Percentiles rank a stretch among this genome's conserved stretches.
Conservation (phyloP, 345 rosid genomes). For the Gossypium rotundifolium region DNA sequence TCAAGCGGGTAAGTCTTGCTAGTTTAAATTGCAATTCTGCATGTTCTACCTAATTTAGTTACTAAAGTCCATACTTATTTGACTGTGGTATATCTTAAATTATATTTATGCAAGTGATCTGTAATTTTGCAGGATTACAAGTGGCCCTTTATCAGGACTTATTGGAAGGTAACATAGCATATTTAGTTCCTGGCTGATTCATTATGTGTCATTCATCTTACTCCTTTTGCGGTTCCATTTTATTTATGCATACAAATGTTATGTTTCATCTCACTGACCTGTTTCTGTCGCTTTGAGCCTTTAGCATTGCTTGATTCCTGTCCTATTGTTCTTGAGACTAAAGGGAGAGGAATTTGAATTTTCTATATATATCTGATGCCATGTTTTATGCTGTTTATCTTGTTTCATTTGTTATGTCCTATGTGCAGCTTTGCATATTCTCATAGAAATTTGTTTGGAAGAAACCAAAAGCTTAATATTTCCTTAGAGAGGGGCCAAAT, state of each 20-base stretch:
- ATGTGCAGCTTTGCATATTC: slow-evolving; percentile 92
- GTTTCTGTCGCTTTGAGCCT: neutral
- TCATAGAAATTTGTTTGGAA: slow-evolving; percentile 88
- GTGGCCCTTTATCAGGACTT: slow-evolving; percentile 4
- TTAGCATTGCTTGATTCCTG: neutral
- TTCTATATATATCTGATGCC: neutral
- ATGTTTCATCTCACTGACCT: neutral
- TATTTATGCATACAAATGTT: neutral
- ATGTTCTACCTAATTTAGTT: neutral
- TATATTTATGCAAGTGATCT: slow-evolving; percentile 7
- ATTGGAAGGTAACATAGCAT: slow-evolving; percentile 23
- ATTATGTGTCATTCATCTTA: slow-evolving; percentile 2
- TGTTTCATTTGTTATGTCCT: slow-evolving; percentile 1
- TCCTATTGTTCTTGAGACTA: neutral
- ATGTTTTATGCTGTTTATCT: neutral
- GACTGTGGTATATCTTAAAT: neutral
- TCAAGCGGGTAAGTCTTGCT: slow-evolving; percentile 24
- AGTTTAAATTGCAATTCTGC: slow-evolving; percentile 1
- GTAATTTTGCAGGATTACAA: slow-evolving; percentile 42
- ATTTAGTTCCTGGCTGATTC: slow-evolving; percentile 3
- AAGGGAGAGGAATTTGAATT: neutral
- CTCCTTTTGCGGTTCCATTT: neutral
- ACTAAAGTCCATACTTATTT: neutral
- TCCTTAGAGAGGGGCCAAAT: slow-evolving; percentile 92
- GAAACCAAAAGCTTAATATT: slow-evolving; percentile 86